These are phyloP conservation scores for Fomitopsis schrenkii DNA, from an alignment of 1,284 basidiomycete species.

Conservation along the genomic window DNA sequence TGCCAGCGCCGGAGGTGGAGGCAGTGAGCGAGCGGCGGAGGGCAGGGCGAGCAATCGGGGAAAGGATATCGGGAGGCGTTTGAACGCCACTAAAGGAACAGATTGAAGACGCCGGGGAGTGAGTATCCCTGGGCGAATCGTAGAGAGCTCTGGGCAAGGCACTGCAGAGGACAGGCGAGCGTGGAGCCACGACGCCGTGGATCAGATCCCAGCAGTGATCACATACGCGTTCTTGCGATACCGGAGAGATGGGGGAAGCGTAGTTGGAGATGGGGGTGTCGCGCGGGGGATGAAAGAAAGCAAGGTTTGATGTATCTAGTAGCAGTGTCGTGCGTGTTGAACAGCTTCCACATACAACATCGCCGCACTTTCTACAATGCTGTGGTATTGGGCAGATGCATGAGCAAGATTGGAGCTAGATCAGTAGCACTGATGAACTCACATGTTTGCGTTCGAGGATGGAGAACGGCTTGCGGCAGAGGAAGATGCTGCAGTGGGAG, in stretches of 20 bases:
- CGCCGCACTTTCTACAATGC: slow-evolving; percentile 80
- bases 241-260: slow-evolving; percentile 52
- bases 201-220: slow-evolving; percentile 72
- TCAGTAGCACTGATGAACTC: slow-evolving; percentile 27
- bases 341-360: slow-evolving; percentile 64
- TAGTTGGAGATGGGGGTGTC: slow-evolving; percentile 52
- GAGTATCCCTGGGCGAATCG: slow-evolving; percentile 22
- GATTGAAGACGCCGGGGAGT: slow-evolving; percentile 29
- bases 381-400: slow-evolving; percentile 20
- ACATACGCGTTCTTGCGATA: slow-evolving; percentile 54
- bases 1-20: slow-evolving; percentile 7
- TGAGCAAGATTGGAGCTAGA: slow-evolving; percentile 17
- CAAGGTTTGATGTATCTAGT: slow-evolving; percentile 63
- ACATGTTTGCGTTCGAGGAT: slow-evolving; percentile 71
- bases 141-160: slow-evolving; percentile 39
- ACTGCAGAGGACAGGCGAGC: slow-evolving; percentile 27
- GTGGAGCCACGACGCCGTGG: slow-evolving; percentile 40
- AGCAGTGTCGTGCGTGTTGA: slow-evolving; percentile 52
- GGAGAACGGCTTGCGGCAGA: slow-evolving; percentile 58
- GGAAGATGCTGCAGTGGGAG: slow-evolving; percentile 63
- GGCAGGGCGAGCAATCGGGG: slow-evolving; percentile 21
- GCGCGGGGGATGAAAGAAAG: slow-evolving; percentile 64
- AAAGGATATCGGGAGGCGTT: slow-evolving; percentile 32
- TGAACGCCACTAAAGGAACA: slow-evolving; percentile 27
- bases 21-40: slow-evolving; percentile 13